Base-by-base conservation (phyloP, 495 filamentous ascomycete species). In the Neurospora sp. region DNA sequence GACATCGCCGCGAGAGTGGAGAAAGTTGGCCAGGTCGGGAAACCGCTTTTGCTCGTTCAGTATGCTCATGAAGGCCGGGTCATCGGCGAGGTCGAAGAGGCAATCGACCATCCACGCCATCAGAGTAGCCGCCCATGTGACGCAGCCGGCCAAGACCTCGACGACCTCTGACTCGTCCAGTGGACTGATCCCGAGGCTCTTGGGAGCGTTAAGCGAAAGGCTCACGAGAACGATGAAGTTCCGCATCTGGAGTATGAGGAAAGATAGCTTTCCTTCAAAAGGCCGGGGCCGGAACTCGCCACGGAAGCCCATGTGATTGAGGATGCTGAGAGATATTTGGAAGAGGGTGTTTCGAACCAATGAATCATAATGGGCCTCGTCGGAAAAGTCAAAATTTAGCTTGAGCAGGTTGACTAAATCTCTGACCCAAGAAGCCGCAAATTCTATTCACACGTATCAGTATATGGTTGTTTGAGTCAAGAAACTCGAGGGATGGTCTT, bases 231-330 rank as follows among this genome's bases (percentile, higher is more conserved):
- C 83, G 5, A 91, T 88, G 18, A 91, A 86, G 76, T 91, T 90
- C 44, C 92, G 87, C 41, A 94, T 82, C 77, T 92, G 90, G 42
- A 97, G 82, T 41, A 89, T 88, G 1, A 90, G 81, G 86, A 89
- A 91, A n/a, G 93, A 88, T 69, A 96, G 84, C 76, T 91, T 92
- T 37, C 90, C 90, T 39, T 88, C 79, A 35, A 92, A 84, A 39
- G 80, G 86, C 27, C 91, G 89, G 14, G 86, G 82, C 59, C 86
- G 82, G 68, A 84, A 85, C 68, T 88, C 88, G 22, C 88, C 89
- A 53, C 83, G 85, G 77, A 88, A 93, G 20, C 90, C 90, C 38
- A 94, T 82, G 69, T 89, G 87, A 71, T 89, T 90, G 73, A 92
- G 88, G 38, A 93, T 83, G 78, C 91, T 91, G 40, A 93, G 84